A percentile compares a stretch with the other conserved stretches of the same genome.
Conservation (phyloP, 331 rosid species). For the Pyracantha coccinea region DNA sequence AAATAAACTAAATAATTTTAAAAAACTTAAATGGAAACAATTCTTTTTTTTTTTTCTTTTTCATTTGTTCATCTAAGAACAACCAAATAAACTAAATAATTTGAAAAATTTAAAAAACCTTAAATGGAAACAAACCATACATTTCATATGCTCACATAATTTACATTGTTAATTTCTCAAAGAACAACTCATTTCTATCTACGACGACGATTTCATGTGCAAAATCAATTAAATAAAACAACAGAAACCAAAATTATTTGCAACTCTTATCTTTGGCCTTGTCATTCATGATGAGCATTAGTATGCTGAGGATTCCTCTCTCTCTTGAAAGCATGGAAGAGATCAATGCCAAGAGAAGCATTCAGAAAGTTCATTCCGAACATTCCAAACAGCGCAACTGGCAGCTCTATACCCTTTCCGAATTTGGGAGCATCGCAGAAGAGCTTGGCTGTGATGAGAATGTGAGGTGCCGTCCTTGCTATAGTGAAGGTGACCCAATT, state of each 20-base stretch:
- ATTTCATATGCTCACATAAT: not conserved
- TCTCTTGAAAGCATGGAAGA: conserved; percentile 59
- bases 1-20: too few species aligned
- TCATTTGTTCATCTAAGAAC: too few species aligned
- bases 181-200: too few species aligned
- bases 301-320: conserved; percentile 34
- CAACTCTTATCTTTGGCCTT: not conserved
- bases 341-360: conserved; percentile 77
- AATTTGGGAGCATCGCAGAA: conserved; percentile 67
- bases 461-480: conserved; percentile 58
- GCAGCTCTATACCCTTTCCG: conserved; percentile 67
- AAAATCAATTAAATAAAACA: conserved; percentile 5
- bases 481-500: conserved; percentile 65
- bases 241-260: not conserved
- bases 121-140: not conserved
- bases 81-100: too few species aligned
- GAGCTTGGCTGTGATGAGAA: conserved; percentile 77
- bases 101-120: not conserved
- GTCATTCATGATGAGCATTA: conserved; percentile 30
- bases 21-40: not conserved
- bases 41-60: too few species aligned
- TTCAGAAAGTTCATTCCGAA: conserved; percentile 85
- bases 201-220: not conserved
- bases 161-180: not conserved
- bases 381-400: conserved; percentile 81